phyloP scores from a whole-genome alignment of 2,329 filamentous ascomycete genomes.

The Geosmithia morbida region DNA sequence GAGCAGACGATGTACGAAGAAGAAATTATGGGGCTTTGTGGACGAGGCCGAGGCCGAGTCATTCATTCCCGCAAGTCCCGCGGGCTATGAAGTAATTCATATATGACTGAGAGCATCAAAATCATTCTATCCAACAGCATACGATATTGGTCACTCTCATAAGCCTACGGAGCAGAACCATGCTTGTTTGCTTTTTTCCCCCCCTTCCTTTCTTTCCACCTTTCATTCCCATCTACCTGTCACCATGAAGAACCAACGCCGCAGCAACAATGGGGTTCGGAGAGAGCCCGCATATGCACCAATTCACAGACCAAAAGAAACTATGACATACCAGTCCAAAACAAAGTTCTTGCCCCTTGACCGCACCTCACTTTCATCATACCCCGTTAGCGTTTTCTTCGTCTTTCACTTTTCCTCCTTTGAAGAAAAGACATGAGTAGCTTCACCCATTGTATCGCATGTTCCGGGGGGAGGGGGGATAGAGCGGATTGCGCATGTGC shows the following conservation, averaged over 20 bases:
- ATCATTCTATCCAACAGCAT: too few relatives aligned
- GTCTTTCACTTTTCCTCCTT: not conserved
- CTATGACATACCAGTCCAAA: not conserved
- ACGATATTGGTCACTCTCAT: too few relatives aligned
- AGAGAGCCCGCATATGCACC: not conserved
- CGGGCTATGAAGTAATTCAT: too few relatives aligned
- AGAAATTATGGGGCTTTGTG: too few relatives aligned
- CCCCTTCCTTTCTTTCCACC: not conserved
- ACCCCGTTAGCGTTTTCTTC: not conserved
- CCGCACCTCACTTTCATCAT: not conserved
- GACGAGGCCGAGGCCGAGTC: too few relatives aligned
- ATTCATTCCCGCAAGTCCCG: too few relatives aligned
- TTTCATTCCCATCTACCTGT: not conserved
- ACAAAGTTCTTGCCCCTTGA: not conserved
- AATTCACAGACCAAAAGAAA: not conserved
- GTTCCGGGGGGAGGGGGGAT: not conserved
- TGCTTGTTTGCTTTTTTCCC: too few relatives aligned
- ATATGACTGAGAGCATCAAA: too few relatives aligned
- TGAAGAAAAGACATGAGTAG: too few relatives aligned
- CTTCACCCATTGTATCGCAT: not conserved
- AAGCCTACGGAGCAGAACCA: too few relatives aligned
- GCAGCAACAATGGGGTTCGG: not conserved
- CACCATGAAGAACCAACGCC: not conserved
- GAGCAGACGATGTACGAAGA: too few relatives aligned
- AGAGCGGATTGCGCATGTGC: not conserved